Conservation (phyloP, 208 protist genomes). For the Trypanosoma vivax region DNA sequence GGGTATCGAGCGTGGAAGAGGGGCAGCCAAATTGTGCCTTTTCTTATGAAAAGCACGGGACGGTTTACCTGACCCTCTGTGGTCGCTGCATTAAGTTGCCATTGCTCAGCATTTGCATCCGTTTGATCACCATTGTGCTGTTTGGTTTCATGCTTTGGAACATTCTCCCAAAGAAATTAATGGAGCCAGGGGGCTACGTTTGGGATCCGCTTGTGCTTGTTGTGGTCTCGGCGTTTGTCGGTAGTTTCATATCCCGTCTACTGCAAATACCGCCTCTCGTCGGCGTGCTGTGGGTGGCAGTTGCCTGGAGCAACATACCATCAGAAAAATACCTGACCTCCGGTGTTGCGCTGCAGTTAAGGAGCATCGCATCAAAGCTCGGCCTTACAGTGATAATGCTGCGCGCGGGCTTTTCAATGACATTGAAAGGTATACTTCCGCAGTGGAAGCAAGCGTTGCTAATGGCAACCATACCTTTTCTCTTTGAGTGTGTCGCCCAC, state of each 20-base stretch:
- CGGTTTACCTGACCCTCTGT: constrained; percentile 38
- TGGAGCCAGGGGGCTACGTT: constrained; percentile 66
- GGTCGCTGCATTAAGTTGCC: constrained; percentile 45
- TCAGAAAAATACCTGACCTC: constrained; percentile 47
- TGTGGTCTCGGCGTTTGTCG: constrained; percentile 52
- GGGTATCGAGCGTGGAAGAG: constrained; percentile 32
- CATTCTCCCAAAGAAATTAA: constrained; percentile 46
- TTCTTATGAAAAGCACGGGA: constrained; percentile 31
- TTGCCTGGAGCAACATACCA: constrained; percentile 82
- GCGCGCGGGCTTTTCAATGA: constrained; percentile 66
- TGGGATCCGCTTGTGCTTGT: constrained; percentile 66
- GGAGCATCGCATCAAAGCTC: constrained; percentile 52
- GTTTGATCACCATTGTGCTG: constrained; percentile 45
- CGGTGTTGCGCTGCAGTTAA: constrained; percentile 44
- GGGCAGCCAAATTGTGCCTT: constrained; percentile 37
- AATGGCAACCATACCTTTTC: constrained; percentile 58
- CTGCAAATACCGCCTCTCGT: constrained; percentile 73
- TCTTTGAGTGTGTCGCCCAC: constrained; percentile 51
- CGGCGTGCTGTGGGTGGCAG: constrained; percentile 69
- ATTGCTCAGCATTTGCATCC: constrained; percentile 57
- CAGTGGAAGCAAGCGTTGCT: constrained; percentile 71
- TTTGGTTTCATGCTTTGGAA: constrained; percentile 67
- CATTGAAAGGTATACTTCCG: constrained; percentile 47
- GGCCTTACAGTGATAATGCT: constrained; percentile 71
- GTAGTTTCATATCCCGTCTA: constrained; percentile 61